phyloP scores from a whole-genome alignment of 2,329 filamentous ascomycete genomes.

The Hypoxylon sp. region DNA sequence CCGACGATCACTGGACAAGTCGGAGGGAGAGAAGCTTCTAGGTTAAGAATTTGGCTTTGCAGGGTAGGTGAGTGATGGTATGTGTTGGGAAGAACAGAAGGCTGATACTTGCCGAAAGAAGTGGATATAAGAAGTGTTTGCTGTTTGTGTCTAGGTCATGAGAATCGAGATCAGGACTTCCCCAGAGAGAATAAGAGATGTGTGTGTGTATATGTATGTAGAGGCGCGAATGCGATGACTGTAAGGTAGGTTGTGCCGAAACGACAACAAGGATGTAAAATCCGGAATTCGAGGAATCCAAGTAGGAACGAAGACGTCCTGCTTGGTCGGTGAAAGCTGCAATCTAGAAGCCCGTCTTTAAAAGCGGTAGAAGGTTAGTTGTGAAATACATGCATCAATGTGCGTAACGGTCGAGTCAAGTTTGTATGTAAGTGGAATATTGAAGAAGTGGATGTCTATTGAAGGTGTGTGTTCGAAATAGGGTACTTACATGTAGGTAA shows the following conservation, averaged over 20 bases:
- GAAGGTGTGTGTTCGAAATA: not conserved
- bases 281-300: not conserved
- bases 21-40: not conserved
- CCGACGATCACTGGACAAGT: not conserved
- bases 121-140: not conserved
- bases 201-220: too few relatives aligned
- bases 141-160: not conserved
- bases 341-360: not conserved
- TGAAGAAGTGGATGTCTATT: not conserved
- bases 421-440: not conserved
- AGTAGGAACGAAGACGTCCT: not conserved
- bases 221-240: not conserved
- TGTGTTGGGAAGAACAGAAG: not conserved
- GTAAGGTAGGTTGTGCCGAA: not conserved
- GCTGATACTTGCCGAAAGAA: not conserved
- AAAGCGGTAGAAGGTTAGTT: not conserved
- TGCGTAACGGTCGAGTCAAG: not conserved
- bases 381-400: not conserved
- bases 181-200: not conserved
- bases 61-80: not conserved
- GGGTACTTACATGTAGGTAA: not conserved
- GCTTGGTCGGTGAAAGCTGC: not conserved
- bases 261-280: not conserved
- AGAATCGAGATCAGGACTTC: not conserved
- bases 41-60: not conserved